Evolutionary conservation across 2,329 filamentous ascomycete species (phyloP).

Genomic region (Aspergillus pseudoviridinutans): DNA sequence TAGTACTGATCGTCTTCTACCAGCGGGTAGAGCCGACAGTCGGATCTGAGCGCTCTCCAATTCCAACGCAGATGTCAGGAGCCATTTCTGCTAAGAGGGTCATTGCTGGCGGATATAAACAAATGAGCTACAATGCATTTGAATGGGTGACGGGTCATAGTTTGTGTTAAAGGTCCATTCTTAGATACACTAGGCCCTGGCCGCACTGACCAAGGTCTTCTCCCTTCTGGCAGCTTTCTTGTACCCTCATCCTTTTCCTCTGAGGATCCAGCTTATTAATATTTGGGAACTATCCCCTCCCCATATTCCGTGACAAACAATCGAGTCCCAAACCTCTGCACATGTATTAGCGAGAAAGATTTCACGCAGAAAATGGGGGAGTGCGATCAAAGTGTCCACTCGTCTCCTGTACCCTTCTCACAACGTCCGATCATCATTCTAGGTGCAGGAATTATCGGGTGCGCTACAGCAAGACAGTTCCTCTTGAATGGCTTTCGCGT

Average conservation of each 20-base stretch:
- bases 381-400: slow-evolving; percentile 14
- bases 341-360: neutral
- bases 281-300: neutral
- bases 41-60: slow-evolving; percentile 12
- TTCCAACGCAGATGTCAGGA: neutral
- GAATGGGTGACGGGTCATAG: neutral
- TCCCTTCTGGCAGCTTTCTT: neutral
- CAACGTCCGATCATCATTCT: slow-evolving; percentile 35
- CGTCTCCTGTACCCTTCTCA: slow-evolving; percentile 25
- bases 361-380: slow-evolving; percentile 18
- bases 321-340: neutral
- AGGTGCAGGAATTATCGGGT: slow-evolving; percentile 40
- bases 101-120: neutral
- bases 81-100: neutral
- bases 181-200: neutral
- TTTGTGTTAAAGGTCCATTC: neutral
- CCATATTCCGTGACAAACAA: neutral
- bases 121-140: neutral
- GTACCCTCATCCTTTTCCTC: neutral
- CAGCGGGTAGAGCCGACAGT: slow-evolving; percentile 10
- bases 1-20: neutral
- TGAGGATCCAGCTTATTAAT: neutral
- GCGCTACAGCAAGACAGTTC: slow-evolving; percentile 33
- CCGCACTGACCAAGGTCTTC: neutral
- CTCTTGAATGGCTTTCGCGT: slow-evolving; percentile 34